Conservation (phyloP, 164 flowering plant genomes). For the Nymphaea colorata region DNA sequence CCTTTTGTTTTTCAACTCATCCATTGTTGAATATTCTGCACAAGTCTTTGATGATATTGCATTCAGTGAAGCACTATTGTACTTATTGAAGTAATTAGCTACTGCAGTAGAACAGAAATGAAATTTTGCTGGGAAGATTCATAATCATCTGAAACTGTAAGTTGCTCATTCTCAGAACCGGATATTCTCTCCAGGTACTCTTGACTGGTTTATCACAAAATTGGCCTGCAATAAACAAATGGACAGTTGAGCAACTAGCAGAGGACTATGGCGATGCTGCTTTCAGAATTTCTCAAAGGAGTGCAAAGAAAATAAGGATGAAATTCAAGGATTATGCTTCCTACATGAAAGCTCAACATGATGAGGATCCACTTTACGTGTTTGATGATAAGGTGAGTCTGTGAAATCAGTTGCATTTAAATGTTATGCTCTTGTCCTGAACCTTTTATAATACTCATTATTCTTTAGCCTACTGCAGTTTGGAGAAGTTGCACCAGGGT, state of each 20-base stretch:
- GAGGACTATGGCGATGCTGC: conserved; percentile 55
- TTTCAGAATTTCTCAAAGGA: conserved; percentile 77
- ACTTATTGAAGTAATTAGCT: too few species aligned
- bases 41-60: too few species aligned
- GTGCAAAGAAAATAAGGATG: conserved; percentile 53
- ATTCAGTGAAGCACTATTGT: too few species aligned
- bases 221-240: conserved; percentile 76
- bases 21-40: too few species aligned
- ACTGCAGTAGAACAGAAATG: too few species aligned
- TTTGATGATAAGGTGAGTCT: conserved; percentile 76
- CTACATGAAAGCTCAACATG: conserved; percentile 77
- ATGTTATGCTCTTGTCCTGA: neutral
- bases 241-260: conserved; percentile 58
- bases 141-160: too few species aligned
- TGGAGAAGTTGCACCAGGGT: conserved; percentile 72
- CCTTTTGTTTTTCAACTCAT: too few species aligned
- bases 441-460: conserved; percentile 1
- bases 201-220: conserved; percentile 58
- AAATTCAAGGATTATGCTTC: conserved; percentile 77
- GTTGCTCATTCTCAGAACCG: too few species aligned
- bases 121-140: too few species aligned
- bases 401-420: neutral
- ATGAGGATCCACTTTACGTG: conserved; percentile 92
- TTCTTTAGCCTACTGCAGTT: conserved; percentile 35
- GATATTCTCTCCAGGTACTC: conserved; percentile 42